A percentile compares a stretch with the other conserved stretches of the same genome.
These are phyloP conservation scores for Tetramitus jugosus DNA, from an alignment of 208 protist species.

Conservation along the genomic window DNA sequence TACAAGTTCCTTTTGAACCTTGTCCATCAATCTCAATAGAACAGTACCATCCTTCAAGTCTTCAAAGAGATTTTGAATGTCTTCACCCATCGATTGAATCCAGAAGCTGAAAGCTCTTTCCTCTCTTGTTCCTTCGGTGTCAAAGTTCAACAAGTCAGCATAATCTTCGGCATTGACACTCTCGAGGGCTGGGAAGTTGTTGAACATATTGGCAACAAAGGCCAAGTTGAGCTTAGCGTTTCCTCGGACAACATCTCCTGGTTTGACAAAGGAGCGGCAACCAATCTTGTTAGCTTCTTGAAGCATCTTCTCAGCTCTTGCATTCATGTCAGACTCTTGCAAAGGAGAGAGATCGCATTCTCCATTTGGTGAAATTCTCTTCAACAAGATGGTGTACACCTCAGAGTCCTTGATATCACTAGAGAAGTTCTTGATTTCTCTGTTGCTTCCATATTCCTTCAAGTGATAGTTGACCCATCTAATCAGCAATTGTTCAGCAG, in stretches of 20 bases:
- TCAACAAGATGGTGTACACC: conserved; percentile 45
- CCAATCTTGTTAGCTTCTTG: conserved; percentile 63
- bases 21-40: conserved; percentile 61
- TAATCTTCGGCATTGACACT: conserved; percentile 24
- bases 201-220: conserved; percentile 71
- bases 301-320: conserved; percentile 54
- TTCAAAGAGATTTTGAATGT: conserved; percentile 56
- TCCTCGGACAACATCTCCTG: conserved; percentile 51
- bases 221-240: conserved; percentile 63
- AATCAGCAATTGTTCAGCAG: conserved; percentile 55
- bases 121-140: conserved; percentile 57
- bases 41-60: conserved; percentile 59
- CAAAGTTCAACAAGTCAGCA: conserved; percentile 29
- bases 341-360: conserved; percentile 42
- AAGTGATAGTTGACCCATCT: conserved; percentile 79
- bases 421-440: conserved; percentile 58
- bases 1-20: conserved; percentile 57
- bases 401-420: conserved; percentile 55
- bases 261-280: conserved; percentile 60
- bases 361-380: conserved; percentile 52
- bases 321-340: conserved; percentile 38
- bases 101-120: conserved; percentile 61
- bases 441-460: conserved; percentile 39
- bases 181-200: conserved; percentile 43
- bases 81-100: conserved; percentile 68